Percentiles rank a stretch among this genome's conserved stretches.
Evolutionary conservation across 345 rosid genomes (phyloP).

Genomic region (Populus deltoides): DNA sequence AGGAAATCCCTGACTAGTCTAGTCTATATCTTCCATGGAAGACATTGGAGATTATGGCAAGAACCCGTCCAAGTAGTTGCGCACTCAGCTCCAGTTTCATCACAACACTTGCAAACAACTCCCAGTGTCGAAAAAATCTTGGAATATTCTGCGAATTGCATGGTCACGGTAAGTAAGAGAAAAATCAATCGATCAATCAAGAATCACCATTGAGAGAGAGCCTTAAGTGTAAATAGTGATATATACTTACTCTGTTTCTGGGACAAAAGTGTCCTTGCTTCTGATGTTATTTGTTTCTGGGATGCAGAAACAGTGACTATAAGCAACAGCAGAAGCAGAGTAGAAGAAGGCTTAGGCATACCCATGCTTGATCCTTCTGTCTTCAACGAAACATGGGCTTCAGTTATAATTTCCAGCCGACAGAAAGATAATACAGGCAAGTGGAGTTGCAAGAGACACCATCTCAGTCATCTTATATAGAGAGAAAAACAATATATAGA

Average conservation of each 20-base stretch:
- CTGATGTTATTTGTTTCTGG: constrained; percentile 13
- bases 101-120: constrained; percentile 62
- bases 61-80: constrained; percentile 40
- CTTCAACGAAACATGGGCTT: background rate
- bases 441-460: background rate
- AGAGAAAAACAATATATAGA: background rate
- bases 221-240: too few species aligned
- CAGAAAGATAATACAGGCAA: background rate
- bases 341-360: constrained; percentile 9
- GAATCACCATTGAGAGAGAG: background rate
- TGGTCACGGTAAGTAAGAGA: background rate
- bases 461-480: background rate
- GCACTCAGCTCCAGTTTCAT: constrained; percentile 41
- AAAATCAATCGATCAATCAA: background rate
- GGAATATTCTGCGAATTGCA: constrained; percentile 24
- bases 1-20: background rate
- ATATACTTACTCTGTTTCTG: constrained; percentile 21
- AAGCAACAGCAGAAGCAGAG: constrained; percentile 25
- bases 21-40: constrained; percentile 44
- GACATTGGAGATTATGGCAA: constrained; percentile 50
- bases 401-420: background rate
- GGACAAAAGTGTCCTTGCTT: constrained; percentile 33
- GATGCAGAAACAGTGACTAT: constrained; percentile 13
- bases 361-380: constrained; percentile 19
- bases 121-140: constrained; percentile 49